These are phyloP conservation scores for Trichosporon sp. DNA, from an alignment of 1,284 basidiomycete genomes.

Conservation along the genomic window DNA sequence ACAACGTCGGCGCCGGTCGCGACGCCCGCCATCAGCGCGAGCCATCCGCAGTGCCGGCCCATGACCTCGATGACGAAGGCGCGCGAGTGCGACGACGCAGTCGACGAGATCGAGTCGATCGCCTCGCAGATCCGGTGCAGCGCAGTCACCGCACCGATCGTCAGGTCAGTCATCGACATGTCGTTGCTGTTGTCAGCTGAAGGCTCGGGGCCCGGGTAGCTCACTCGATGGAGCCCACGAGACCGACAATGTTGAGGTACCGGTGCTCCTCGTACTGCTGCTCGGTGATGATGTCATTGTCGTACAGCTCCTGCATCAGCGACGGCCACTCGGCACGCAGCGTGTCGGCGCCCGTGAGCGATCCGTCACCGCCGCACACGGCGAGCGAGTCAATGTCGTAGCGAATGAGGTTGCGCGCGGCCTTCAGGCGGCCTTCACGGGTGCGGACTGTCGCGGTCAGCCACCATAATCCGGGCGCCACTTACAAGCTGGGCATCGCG, in stretches of 20 bases:
- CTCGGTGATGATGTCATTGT: constrained; percentile 65
- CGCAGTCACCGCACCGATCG: constrained; percentile 93
- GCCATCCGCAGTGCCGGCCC: constrained; percentile 97
- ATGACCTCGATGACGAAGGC: constrained; percentile 99
- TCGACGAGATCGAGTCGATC: constrained; percentile 97
- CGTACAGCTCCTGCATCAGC: constrained; percentile 65
- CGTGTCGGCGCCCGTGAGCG: constrained; percentile 89
- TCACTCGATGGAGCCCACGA: constrained; percentile 90
- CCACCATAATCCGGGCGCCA: not conserved
- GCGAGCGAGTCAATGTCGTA: constrained; percentile 96
- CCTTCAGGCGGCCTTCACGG: constrained; percentile 75
- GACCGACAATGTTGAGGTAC: constrained; percentile 91
- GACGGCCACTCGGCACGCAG: constrained; percentile 91
- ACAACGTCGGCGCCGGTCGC: constrained; percentile 94
- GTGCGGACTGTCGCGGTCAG: constrained; percentile 59
- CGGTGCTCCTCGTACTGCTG: constrained; percentile 66
- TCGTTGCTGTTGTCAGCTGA: constrained; percentile 61
- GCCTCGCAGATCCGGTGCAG: constrained; percentile 95
- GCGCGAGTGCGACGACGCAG: constrained; percentile 89
- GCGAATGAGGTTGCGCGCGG: constrained; percentile 85
- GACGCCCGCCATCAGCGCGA: constrained; percentile 87
- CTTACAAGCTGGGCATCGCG: constrained; percentile 71
- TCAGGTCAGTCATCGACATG: constrained; percentile 95
- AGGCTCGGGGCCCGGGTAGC: constrained; percentile 15
- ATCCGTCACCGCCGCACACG: constrained; percentile 95